A percentile compares a stretch with the other conserved stretches of the same genome.
Conservation (phyloP, 2,329 filamentous ascomycete genomes). For the Phaeosphaeriaceae sp. region DNA sequence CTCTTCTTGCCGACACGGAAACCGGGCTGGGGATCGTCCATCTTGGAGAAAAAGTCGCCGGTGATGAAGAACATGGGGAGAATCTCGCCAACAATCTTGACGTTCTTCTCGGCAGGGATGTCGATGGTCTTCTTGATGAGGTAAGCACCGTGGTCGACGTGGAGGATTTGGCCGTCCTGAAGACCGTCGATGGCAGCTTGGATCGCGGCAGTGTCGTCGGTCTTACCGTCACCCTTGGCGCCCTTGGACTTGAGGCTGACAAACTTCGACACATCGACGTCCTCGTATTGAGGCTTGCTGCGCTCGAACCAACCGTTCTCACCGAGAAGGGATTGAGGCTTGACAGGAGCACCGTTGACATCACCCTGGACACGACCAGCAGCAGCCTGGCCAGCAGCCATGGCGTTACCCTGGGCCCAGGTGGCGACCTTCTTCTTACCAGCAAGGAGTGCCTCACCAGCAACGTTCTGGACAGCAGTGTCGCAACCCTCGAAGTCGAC, state of each 20-base stretch:
- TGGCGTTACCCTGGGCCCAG: slow-evolving; percentile 82
- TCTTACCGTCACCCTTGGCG: slow-evolving; percentile 84
- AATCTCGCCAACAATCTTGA: slow-evolving; percentile 89
- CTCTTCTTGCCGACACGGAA: slow-evolving; percentile 78
- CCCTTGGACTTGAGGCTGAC: slow-evolving; percentile 83
- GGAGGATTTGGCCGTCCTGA: slow-evolving; percentile 66
- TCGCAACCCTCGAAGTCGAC: slow-evolving; percentile 79
- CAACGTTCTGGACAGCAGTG: slow-evolving; percentile 68
- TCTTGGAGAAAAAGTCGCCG: slow-evolving; percentile 75
- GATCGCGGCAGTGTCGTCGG: slow-evolving; percentile 86
- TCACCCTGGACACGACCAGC: slow-evolving; percentile 64
- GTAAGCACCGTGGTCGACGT: slow-evolving; percentile 71
- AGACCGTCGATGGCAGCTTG: slow-evolving; percentile 77
- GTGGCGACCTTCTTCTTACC: slow-evolving; percentile 73
- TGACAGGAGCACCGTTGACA: slow-evolving; percentile 57
- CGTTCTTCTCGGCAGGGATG: slow-evolving; percentile 68
- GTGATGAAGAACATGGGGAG: slow-evolving; percentile 90
- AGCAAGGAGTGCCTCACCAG: slow-evolving; percentile 68
- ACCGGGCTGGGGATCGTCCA: slow-evolving; percentile 78
- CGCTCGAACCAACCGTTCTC: slow-evolving; percentile 77
- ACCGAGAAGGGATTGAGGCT: slow-evolving; percentile 72
- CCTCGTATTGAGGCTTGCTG: slow-evolving; percentile 87
- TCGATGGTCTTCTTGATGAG: slow-evolving; percentile 66
- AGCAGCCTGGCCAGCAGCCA: slow-evolving; percentile 56
- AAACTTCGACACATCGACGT: slow-evolving; percentile 71